A percentile compares a stretch with the other conserved stretches of the same genome.
Conservation (phyloP, 2,329 filamentous ascomycete genomes). For the Orbilia blumenaviensis region DNA sequence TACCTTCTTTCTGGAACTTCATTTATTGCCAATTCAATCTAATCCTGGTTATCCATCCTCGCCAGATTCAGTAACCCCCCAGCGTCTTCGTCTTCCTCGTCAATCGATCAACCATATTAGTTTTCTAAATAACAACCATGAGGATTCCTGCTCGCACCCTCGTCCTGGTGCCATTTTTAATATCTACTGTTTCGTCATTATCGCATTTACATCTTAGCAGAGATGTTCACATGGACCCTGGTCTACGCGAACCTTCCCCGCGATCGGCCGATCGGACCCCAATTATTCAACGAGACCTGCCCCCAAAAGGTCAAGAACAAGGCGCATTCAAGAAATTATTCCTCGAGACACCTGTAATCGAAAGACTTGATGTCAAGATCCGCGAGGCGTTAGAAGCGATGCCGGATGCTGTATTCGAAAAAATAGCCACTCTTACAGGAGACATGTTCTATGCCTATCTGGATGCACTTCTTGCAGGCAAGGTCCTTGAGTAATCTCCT, state of each 20-base stretch:
- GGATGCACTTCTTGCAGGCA: background rate
- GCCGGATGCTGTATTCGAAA: slow-evolving; percentile 10
- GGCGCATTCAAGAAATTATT: slow-evolving; percentile 1
- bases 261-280: background rate
- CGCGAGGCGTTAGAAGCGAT: background rate
- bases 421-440: background rate
- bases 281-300: background rate
- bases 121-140: background rate
- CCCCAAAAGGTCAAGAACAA: background rate
- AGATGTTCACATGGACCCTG: background rate
- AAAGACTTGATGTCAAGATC: background rate
- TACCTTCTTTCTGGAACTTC: background rate
- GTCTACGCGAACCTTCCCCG: background rate
- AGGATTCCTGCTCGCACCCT: background rate
- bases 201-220: background rate
- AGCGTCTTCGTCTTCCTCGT: background rate
- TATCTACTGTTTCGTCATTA: background rate
- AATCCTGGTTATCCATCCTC: background rate
- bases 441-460: background rate
- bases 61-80: background rate
- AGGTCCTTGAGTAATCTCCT: background rate
- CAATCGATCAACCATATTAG: background rate
- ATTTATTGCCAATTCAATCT: background rate
- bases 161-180: background rate
- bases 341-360: background rate